Evolutionary conservation across 148 eudicot genomes (phyloP), one percentile per base, ranked within the genome.

Genomic region (Cornus controversa): DNA sequence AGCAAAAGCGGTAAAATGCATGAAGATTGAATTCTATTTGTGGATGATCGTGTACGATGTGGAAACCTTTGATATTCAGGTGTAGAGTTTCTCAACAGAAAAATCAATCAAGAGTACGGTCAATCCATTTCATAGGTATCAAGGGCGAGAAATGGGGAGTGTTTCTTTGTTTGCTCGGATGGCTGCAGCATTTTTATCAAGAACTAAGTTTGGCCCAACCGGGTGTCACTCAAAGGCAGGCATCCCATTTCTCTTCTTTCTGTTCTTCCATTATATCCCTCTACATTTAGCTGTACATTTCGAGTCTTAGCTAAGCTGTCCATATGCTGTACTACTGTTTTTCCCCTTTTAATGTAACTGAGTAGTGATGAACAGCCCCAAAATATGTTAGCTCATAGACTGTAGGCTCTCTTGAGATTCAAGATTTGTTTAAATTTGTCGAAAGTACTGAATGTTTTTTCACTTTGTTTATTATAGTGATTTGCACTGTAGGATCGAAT

Each of bases 271-370:
- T 6, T 20, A 13, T 9, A 13, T n/a, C n/a, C n/a, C n/a, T n/a
- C n/a, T n/a, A n/a, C n/a, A n/a, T 78, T 45, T 66, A 66, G 73
- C 68, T 67, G 42, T 71, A 65, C 24, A 71, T 65, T 42, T 45
- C 1, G 16, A 5, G 11, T 45, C 60, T 26, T 20, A 26, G 1
- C 60, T 26, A 10, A 26, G 1, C 20, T 50, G 3, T 69, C 99
- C 94, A 64, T 93, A 85, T 8, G 90, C 86, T 89, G 90, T 75
- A 93, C 91, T 28, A 98, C 93, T 69, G 94, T 93, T 85, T 40
- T 40, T 9, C 0, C 45, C 45, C 8, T 40, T 6, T 6, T 40
- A 40, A 40, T 40, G 9, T 40, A 40, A 40, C 45, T 40, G 45
- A 40, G 45, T 4, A 40, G 45, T 40, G 45, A 40, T 40, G 45